Evolutionary conservation across 129 eudicot genomes (phyloP), one percentile per base, ranked within the genome.

Genomic region (Flaveria trinervia): DNA sequence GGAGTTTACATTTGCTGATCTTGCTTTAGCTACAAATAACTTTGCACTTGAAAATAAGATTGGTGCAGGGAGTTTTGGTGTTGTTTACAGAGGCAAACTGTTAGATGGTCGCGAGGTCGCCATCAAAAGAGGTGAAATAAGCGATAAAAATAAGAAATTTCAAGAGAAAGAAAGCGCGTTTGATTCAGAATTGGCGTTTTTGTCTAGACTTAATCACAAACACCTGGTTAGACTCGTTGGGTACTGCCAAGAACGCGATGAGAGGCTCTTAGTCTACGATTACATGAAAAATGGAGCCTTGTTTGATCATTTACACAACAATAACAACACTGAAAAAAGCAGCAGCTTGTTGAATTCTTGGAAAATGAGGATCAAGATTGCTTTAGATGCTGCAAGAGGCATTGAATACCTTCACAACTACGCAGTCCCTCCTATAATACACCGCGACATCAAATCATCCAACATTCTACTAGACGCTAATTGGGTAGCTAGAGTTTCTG

Each of bases 401-500:
- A 77, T 87, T 26, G 87, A 87, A 73, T 87, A 87, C 59, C 85
- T 87, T 26, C 92, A 87, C 22, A 87, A 87, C 71, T 87, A 84
- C 11, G 92, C 92, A 23, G 92, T 87, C 6, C 92, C 92, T 41
- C 87, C 92, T 22, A 82, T 87, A 14, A 87, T 87, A 15, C 92
- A 87, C 69, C 71, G 87, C 43, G 92, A 87, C 77, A 84, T 87
- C 16, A 87, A 87, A 78, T 84, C 87, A 45, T 87, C 92, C 60
- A 87, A 87, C 73, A 82, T 87, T 26, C 77, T 87, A n/a, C 74
- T 87, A 10, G 92, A 84, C 16, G 25, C 79, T 9, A 85, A 87
- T 14, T 87, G 88, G 84, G 79, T 74, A 7, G 89, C 83, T 4
- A 77, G 75, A n/a, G 86, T 87, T 17, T 87, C 92, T 57, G 92